Evolutionary conservation across 345 rosid species (phyloP).

Genomic region (Arabidopsis thaliana): TAIR10.1 NC_003070.9:145501-146000

Average conservation of each 20-base stretch:
- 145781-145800: neutral
- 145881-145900: constrained; percentile 33
- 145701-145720: neutral
- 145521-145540: neutral
- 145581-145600: neutral
- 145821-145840: neutral
- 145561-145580: neutral
- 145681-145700: neutral
- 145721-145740: neutral
- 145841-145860: neutral
- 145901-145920: constrained; percentile 29
- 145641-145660: constrained; percentile 1
- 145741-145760: neutral
- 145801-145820: neutral
- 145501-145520: neutral
- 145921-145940: neutral
- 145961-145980: constrained; percentile 25
- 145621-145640: constrained; percentile 6
- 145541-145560: neutral
- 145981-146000: constrained; percentile 15
- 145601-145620: constrained; percentile 20
- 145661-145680: constrained; percentile 1
- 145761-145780: neutral
- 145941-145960: constrained; percentile 24
- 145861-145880: constrained; percentile 7